Evolutionary conservation across 176 grass and related monocot species (phyloP), one percentile per base, ranked within the genome.

Genomic region (Oryza nivara): DNA sequence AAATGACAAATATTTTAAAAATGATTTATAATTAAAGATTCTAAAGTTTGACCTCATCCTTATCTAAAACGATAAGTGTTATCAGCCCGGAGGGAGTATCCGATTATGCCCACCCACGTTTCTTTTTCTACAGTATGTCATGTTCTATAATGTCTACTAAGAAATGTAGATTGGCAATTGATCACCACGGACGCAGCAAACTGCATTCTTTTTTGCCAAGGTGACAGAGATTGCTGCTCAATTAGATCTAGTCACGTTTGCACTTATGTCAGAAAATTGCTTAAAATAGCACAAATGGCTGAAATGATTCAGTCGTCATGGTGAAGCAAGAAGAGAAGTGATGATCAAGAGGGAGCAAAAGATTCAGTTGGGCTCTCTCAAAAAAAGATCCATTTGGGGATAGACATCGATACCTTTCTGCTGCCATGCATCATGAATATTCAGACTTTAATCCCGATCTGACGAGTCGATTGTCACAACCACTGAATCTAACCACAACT

Each of bases 401-500:
- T 61, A 22, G 7, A 61, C 20, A 22, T 72, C 1, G 22, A 81
- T 69, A 20, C 35, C 68, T 41, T 40, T 41, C 9, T n/a, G 16
- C 6, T 38, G 17, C 30, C 30, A 28, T 28, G 28, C 15, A 17
- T 68, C 32, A 68, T 7, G 66, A 36, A 36, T 70, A 56, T 70
- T 16, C 67, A 71, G 79, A 72, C n/a, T 82, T 49, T 44, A 60
- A 52, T 72, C 80, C 49, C 36, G n/a, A 35, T 82, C 80, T 72
- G 49, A 41, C 30, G 49, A 41, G 35, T 58, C 20, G 23, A 34
- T 71, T 43, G 9, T 36, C 22, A 45, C 22, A 20, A 30, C 8
- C 51, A 23, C 34, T 17, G 36, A 61, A 28, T 43, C 48, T 60
- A 82, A 72, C 52, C 68, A 44, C 35, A 71, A 58, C 52, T 19